Base-by-base conservation (phyloP, 345 rosid species). In the Ceriops tagal region DNA sequence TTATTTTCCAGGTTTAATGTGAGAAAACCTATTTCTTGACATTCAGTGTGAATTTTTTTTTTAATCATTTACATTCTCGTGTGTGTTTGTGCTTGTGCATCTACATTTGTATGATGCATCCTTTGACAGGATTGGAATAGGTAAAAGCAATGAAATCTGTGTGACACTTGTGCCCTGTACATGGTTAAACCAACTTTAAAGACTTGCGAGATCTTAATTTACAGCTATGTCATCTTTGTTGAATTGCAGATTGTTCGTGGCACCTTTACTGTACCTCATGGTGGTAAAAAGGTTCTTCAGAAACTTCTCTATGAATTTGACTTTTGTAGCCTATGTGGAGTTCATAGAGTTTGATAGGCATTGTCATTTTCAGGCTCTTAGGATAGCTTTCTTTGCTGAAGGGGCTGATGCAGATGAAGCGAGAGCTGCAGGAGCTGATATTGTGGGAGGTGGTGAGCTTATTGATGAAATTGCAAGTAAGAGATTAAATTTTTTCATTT, bases 391-490 rank as follows among this genome's bases (percentile, higher is more conserved):
- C 80, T 92, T 95, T 75, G 96, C 98, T 37, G 96, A 92, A 73
- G 98, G 99, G 24, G 69, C 84, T 32, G 97, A 95, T 74, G 99
- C 97, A 68, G 98, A 95, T 72, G 99, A 95, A 75, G 98, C 98
- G 58, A 87, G 86, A 81, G 92, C 91, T 73, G 96, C 97, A 0
- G 96, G 99, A 76, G 99, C 99, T 83, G 92, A 95, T 84, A 71
- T 95, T 51, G 96, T 92, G 61, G 99, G 98, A 55, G 98, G 98
- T 74, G 67, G 64, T 66, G 98, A 90, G 72, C 93, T 95, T 61
- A 84, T 95, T 28, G 93, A 95, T 73, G 83, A 88, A 82, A 90
- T 95, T 67, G 76, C 84, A 67, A 72, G 99, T 95, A 88, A 78
- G 80, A 13, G 24, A 9, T 52, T 56, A 26, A 59, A 67, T 43